Base-by-base conservation (phyloP, 805 yeast genomes). In the Candida maltosa region DNA sequence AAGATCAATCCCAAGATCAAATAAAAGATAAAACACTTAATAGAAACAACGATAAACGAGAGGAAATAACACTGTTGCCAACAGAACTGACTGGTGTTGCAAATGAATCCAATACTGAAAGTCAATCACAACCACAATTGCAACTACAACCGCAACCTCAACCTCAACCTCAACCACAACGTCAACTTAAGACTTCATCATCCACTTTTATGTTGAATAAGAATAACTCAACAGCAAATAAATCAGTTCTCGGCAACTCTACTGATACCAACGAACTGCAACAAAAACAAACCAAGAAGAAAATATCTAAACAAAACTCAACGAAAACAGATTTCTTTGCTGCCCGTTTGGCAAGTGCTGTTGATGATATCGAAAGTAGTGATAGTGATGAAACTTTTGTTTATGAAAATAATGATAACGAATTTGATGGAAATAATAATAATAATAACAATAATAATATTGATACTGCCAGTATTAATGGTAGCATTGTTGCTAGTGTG, bases 361-460 rank as follows among this genome's bases (percentile, higher is more conserved):
- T 91, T 4, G 95, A 84, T 44, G 96, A 87, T 48, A 89, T 78
- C 29, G 87, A 84, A 41, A 78, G 84, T 26, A 81, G 89, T 22
- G 97, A 89, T 55, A 79, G 88, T 17, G 96, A 89, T 47, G 98
- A 93, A 56, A 87, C 95, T 2, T 91, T 93, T 69, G 96, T 91
- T n/a, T 91, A 91, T 56, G 97, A 89, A 50, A 76, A 67, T 31
- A 60, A 52, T 31, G 46, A 47, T 31, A 56, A 54, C 40, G 60
- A 55, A 29, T 49, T 38, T 23, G 61, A 54, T 16, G 37, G 40
- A 14, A 23, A 19, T 11, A 32, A 32, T 19, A 28, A 22, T 18
- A 31, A 36, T 23, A 40, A 41, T 10, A 7, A 21, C 7, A 23
- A 30, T 8, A 31, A 34, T 23, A 40, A 41, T 29, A 34, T 32